Conservation (phyloP, 176 grass and related monocot genomes). For the Elaeis guineensis region DNA sequence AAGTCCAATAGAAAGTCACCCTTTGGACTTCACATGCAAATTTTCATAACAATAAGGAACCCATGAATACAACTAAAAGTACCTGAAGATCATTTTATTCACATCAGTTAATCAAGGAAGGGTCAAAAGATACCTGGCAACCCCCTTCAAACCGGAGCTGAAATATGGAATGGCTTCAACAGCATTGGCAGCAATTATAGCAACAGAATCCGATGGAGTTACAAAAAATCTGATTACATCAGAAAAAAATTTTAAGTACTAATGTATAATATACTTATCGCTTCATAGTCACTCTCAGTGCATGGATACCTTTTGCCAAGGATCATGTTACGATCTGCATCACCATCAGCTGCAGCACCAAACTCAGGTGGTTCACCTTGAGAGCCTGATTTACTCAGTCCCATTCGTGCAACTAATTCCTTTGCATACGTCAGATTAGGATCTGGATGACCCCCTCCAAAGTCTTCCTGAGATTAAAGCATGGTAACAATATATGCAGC, state of each 20-base stretch:
- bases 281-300: neutral
- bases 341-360: conserved; percentile 94
- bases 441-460: conserved; percentile 93
- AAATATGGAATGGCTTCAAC: conserved; percentile 93
- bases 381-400: conserved; percentile 66
- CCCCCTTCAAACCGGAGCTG: conserved; percentile 88
- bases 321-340: conserved; percentile 99
- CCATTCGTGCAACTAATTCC: conserved; percentile 91
- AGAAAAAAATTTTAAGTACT: neutral
- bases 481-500: no score
- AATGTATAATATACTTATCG: neutral
- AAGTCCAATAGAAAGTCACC: no score
- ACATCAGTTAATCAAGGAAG: neutral
- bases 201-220: conserved; percentile 95
- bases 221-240: conserved; percentile 77
- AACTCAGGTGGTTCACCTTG: conserved; percentile 79
- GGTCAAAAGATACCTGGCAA: conserved; percentile 63
- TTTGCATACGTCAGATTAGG: conserved; percentile 98
- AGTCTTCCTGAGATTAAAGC: conserved; percentile 57
- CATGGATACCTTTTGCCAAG: conserved; percentile 85
- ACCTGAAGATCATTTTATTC: no score
- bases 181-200: conserved; percentile 98
- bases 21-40: no score
- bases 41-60: no score
- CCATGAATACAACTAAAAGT: no score